phyloP scores from a whole-genome alignment of 768 basidiomycete genomes.

The Boletus rufocinnamomeus region DNA sequence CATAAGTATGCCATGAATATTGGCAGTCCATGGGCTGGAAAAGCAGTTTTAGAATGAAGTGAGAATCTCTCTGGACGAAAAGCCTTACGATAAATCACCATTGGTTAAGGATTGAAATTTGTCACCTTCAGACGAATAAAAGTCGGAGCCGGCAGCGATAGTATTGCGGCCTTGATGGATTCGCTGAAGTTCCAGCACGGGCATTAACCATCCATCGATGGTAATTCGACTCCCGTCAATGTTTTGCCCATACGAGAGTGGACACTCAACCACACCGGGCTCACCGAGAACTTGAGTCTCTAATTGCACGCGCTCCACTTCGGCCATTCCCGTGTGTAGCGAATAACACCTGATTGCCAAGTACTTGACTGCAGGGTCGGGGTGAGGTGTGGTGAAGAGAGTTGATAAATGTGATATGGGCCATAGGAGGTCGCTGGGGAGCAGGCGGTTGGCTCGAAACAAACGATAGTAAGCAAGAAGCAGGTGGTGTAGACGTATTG shows the following conservation, averaged over 20 bases:
- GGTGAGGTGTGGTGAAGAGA: slow-evolving; percentile 51
- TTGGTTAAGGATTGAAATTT: slow-evolving; percentile 38
- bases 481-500: slow-evolving; percentile 58
- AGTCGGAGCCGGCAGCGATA: slow-evolving; percentile 47
- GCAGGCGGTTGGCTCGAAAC: slow-evolving; percentile 67
- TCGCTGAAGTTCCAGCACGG: slow-evolving; percentile 65
- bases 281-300: slow-evolving; percentile 66
- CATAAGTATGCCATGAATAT: slow-evolving; percentile 68
- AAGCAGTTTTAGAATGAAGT: slow-evolving; percentile 15
- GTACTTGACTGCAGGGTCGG: slow-evolving; percentile 63
- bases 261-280: slow-evolving; percentile 59
- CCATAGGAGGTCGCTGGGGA: slow-evolving; percentile 69
- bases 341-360: slow-evolving; percentile 81
- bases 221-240: slow-evolving; percentile 45
- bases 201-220: slow-evolving; percentile 83
- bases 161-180: slow-evolving; percentile 51
- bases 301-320: slow-evolving; percentile 67
- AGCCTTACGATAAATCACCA: slow-evolving; percentile 57
- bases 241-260: slow-evolving; percentile 54
- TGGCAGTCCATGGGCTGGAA: slow-evolving; percentile 54
- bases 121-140: slow-evolving; percentile 45
- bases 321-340: slow-evolving; percentile 74
- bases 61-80: background rate
- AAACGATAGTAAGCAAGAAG: slow-evolving; percentile 84
- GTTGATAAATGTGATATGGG: slow-evolving; percentile 42